Percentiles rank a stretch among this genome's conserved stretches.
These are phyloP conservation scores for Tylopilus subfusipes DNA, from an alignment of 768 basidiomycete genomes.

Conservation along the genomic window DNA sequence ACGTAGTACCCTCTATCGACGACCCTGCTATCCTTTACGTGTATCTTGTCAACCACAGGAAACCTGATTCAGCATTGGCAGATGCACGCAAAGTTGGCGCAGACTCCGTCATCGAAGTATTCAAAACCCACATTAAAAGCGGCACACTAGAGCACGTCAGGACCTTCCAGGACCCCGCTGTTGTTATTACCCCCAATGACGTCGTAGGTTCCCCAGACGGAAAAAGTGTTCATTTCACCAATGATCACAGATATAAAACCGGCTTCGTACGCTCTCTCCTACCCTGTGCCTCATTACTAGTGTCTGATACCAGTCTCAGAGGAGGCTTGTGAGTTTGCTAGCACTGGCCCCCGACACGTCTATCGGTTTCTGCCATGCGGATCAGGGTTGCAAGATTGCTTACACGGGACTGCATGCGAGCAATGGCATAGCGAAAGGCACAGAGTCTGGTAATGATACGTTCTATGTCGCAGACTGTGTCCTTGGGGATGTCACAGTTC, in stretches of 20 bases:
- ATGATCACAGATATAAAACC: conserved; percentile 56
- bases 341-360: conserved; percentile 40
- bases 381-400: conserved; percentile 59
- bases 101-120: conserved; percentile 69
- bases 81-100: conserved; percentile 50
- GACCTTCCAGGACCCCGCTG: conserved; percentile 50
- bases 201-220: conserved; percentile 64
- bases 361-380: conserved; percentile 62
- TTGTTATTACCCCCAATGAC: conserved; percentile 68
- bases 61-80: conserved; percentile 39
- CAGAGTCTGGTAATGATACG: conserved; percentile 46
- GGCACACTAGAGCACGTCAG: conserved; percentile 47
- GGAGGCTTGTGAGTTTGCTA: conserved; percentile 24
- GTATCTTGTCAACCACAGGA: conserved; percentile 71
- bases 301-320: conserved; percentile 12
- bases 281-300: background rate
- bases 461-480: conserved; percentile 54
- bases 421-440: conserved; percentile 60
- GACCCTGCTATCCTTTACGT: conserved; percentile 53
- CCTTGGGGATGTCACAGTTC: conserved; percentile 45
- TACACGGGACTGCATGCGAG: conserved; percentile 45
- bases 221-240: conserved; percentile 65
- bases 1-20: conserved; percentile 52
- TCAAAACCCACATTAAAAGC: conserved; percentile 48
- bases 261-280: conserved; percentile 43